A percentile compares a stretch with the other conserved stretches of the same genome.
phyloP scores from a whole-genome alignment of 257 asterid species.

The Solanum corneliomulleri region DNA sequence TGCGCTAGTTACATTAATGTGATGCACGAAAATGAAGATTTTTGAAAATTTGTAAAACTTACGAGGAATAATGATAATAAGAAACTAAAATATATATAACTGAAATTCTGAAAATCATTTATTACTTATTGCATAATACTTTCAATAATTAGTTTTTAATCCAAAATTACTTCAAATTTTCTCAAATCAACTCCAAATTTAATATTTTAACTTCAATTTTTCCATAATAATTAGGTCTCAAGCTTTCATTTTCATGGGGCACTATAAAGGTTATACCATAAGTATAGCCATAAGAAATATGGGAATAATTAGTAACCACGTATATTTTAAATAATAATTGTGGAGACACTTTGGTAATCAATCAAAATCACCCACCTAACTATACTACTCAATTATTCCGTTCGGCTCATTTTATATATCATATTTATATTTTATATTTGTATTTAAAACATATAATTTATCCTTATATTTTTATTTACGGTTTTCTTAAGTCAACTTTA shows the following conservation, averaged over 20 bases:
- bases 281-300: neutral
- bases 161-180: neutral
- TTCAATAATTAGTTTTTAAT: neutral
- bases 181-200: neutral
- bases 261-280: neutral
- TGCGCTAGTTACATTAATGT: too few species aligned
- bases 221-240: neutral
- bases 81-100: too few species aligned
- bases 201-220: neutral
- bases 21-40: too few species aligned
- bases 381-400: neutral
- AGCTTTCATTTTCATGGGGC: neutral
- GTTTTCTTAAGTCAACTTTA: too few species aligned
- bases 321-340: neutral
- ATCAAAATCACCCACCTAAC: neutral
- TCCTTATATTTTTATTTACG: accelerated
- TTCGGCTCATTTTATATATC: too few species aligned
- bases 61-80: too few species aligned
- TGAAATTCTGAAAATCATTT: neutral
- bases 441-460: too few species aligned
- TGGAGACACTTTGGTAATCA: neutral
- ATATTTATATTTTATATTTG: too few species aligned
- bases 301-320: neutral
- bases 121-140: neutral
- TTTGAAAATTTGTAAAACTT: too few species aligned